These are phyloP conservation scores for Geosiphon pyriformis DNA, from an alignment of 192 early-diverging fungal genomes.

Conservation along the genomic window DNA sequence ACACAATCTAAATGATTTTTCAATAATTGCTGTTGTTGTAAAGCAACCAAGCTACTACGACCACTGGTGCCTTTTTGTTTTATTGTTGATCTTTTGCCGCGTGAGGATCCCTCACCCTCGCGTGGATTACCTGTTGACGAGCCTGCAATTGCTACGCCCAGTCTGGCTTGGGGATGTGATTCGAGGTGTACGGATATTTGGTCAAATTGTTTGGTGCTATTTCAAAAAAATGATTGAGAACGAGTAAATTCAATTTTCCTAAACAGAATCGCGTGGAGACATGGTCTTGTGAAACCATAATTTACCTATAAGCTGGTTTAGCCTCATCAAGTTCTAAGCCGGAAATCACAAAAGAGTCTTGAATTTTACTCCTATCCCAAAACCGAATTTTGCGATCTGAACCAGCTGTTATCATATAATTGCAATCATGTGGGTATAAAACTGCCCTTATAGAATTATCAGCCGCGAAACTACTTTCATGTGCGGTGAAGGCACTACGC, in stretches of 20 bases:
- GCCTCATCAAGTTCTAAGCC: constrained; percentile 52
- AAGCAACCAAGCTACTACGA: constrained; percentile 23
- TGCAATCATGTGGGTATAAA: constrained; percentile 38
- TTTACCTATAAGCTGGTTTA: constrained; percentile 60
- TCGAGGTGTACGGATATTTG: constrained; percentile 52
- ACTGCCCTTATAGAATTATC: constrained; percentile 59
- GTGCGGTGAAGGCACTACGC: constrained; percentile 50
- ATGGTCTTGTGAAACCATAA: constrained; percentile 3
- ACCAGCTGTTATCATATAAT: constrained; percentile 71
- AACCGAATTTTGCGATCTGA: constrained; percentile 84
- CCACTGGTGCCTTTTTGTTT: not conserved
- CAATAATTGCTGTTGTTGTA: constrained; percentile 52
- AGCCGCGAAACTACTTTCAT: constrained; percentile 47
- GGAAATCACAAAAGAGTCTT: constrained; percentile 69
- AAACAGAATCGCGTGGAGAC: not conserved
- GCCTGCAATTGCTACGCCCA: constrained; percentile 21
- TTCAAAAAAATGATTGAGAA: not conserved
- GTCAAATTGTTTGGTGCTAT: constrained; percentile 55
- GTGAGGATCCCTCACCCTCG: not conserved
- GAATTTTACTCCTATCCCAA: constrained; percentile 66
- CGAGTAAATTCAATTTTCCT: not conserved
- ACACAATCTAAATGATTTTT: constrained; percentile 71
- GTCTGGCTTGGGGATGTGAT: constrained; percentile 40
- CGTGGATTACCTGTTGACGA: not conserved
- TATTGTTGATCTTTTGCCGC: not conserved